Evolutionary conservation across 2,329 filamentous ascomycete species (phyloP), one percentile per base, ranked within the genome.

Genomic region (Venturia effusa): DNA sequence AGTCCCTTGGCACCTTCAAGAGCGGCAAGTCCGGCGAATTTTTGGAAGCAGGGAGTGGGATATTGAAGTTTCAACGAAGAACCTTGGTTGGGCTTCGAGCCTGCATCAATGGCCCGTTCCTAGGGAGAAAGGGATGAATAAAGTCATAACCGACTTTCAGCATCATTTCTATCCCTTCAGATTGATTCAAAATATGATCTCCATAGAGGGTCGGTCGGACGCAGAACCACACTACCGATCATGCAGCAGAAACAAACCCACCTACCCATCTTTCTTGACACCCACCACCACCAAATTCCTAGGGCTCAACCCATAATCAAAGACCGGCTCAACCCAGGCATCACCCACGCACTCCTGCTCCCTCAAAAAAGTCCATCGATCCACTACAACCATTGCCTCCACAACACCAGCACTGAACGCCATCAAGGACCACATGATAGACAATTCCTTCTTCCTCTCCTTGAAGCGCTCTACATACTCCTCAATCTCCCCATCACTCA

Each of bases 221-320:
- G 37, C 37, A 39, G 15, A 4, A 11, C 15, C 37, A 11, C 37
- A 39, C 11, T 37, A 39, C 37, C 37, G 15, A 15, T 15, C 10
- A 10, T 15, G 37, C 37, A 10, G 15, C 8, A 8, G 10, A 39
- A 39, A 39, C 37, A 4, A 39, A 11, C 37, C 37, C 8, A 22
- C n/a, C n/a, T 45, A 45, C 11, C n/a, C n/a, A 48, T 48, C 43
- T 22, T 11, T 51, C 22, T 57, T 57, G 8, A 57, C 15, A 4
- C 93, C 94, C 37, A 97, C 92, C 4, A 99, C 89, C 1, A 96
- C 93, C 71, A 97, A 75, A 75, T 99, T 97, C 67, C 94, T 81
- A 59, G 94, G 94, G 73, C 92, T 96, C 72, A 88, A 77, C 43
- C 77, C 79, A 74, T 96, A 97, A 68, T 96, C 91, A 77, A 97